Evolutionary conservation across 257 asterid species (phyloP), one percentile per base, ranked within the genome.

Genomic region (Capsicum baccatum): DNA sequence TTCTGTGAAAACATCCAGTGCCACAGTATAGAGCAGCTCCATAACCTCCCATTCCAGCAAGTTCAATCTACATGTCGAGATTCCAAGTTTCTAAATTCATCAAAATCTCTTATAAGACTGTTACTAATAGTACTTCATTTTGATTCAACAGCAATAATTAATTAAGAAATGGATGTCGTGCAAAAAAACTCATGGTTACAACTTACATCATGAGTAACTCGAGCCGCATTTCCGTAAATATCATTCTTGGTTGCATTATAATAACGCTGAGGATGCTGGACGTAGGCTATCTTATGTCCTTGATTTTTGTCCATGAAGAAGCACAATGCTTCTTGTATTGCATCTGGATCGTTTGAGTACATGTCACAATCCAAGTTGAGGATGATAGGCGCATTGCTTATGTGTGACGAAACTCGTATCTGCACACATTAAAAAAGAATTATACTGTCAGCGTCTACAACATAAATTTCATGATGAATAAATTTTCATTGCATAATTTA

Each of bases 361-460:
- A 94, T 96, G 81, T 96, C 99, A 68, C 99, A 96, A 86, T 96
- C 99, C 79, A 96, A 84, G 48, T 93, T 93, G 71, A 94, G 97
- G 59, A 94, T 92, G 88, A 94, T 84, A 1, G 98, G 97, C 2
- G 94, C 98, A 67, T 96, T 94, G 86, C 92, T 96, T 88, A 96
- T 91, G 71, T 80, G 89, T 44, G 94, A 87, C 3, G 98, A 96
- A 70, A 94, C 98, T 83, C 99, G 87, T 81, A 91, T 88, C 99
- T 96, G 90, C 89, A 91, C 63, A 33, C 2, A 21, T 9, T 19
- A 73, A 44, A 9, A 8, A 0, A 11, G 1, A 0, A 0, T 50
- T 73, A 0, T 2, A 48, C 13, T 48, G n/a, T 70, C 8, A 70
- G 2, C 9, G 15, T 0, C 17, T 70, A 70, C 6, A 17, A 42